Evolutionary conservation across 352 stramenopile species (phyloP).

Genomic region (Phytophthora crassamura): DNA sequence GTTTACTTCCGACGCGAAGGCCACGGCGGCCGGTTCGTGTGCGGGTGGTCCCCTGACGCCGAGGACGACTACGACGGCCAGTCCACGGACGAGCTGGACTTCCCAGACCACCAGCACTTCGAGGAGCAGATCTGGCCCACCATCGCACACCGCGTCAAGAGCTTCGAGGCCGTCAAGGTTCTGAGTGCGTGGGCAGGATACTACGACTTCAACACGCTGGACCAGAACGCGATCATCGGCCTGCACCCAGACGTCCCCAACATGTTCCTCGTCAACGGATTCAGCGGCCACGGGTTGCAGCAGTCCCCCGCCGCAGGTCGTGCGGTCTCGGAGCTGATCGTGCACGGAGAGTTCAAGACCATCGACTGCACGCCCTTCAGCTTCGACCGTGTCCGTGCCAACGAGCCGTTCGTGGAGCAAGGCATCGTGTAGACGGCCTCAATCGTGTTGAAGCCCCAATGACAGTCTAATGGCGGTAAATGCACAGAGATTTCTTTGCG

Average conservation of each 20-base stretch:
- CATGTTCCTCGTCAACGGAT: conserved; percentile 87
- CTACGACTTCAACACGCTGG: conserved; percentile 91
- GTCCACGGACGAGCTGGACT: conserved; percentile 71
- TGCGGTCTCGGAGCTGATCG: conserved; percentile 78
- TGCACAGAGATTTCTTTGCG: conserved; percentile 60
- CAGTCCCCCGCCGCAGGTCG: conserved; percentile 80
- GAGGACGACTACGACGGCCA: conserved; percentile 69
- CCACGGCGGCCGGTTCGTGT: conserved; percentile 71
- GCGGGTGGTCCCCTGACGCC: conserved; percentile 65
- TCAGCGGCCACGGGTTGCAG: conserved; percentile 84
- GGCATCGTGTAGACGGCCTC: conserved; percentile 65
- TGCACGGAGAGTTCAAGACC: conserved; percentile 73
- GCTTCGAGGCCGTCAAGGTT: conserved; percentile 85
- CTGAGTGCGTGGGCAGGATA: conserved; percentile 81
- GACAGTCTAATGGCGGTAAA: conserved; percentile 65
- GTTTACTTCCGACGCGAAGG: conserved; percentile 88
- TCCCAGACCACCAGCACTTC: conserved; percentile 73
- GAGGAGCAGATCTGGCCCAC: conserved; percentile 85
- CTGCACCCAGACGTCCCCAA: conserved; percentile 81
- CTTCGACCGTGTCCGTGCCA: conserved; percentile 73
- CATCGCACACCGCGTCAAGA: conserved; percentile 74
- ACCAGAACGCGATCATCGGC: conserved; percentile 89
- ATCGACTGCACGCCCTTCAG: conserved; percentile 77
- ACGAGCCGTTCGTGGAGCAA: conserved; percentile 77
- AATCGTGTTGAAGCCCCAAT: conserved; percentile 20